Base-by-base conservation (phyloP, 129 eudicot species). In the Oenanthe sinensis region DNA sequence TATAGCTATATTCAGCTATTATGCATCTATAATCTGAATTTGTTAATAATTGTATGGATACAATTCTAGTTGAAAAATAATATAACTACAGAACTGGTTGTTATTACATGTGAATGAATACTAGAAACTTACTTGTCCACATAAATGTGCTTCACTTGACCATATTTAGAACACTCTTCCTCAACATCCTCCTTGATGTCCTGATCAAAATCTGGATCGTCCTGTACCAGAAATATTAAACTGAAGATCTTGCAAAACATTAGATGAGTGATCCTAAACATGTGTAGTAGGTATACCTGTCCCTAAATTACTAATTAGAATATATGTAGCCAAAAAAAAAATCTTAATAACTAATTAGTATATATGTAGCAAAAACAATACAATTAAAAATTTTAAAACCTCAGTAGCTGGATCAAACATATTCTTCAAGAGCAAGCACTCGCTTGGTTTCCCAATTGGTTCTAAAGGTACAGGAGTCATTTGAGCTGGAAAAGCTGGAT, bases 361-460 rank as follows among this genome's bases (percentile, higher is more conserved):
- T 1, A 9, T 39, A 9, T n/a, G 30, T 24, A n/a, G 36, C 68
- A 24, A 60, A 33, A 62, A 44, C 68, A 52, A 60, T 12, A 60
- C 22, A 17, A 36, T 10, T 39, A 70, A 13, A 65, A 60, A 72
- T 43, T 26, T 7, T 79, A 76, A 42, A 75, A 91, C 98, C 97
- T 95, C 97, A 22, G 92, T 77, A 26, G 96, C 67, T 17, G 97
- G 98, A 84, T 95, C 98, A 81, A 91, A 95, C 94, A 95, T 90
- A 84, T 95, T 95, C 89, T 95, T 95, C 84, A 95, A 79, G 42
- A 95, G 84, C 65, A 95, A 77, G 79, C 97, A 91, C 90, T 95
- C 98, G 79, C 97, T 95, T 36, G 98, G 97, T 52, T 70, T 87
- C 82, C 98, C 98, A 80, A 94, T 77, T 60, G 97, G 93, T 78